phyloP scores from a whole-genome alignment of 2,329 filamentous ascomycete genomes.

The Oidium heveae region DNA sequence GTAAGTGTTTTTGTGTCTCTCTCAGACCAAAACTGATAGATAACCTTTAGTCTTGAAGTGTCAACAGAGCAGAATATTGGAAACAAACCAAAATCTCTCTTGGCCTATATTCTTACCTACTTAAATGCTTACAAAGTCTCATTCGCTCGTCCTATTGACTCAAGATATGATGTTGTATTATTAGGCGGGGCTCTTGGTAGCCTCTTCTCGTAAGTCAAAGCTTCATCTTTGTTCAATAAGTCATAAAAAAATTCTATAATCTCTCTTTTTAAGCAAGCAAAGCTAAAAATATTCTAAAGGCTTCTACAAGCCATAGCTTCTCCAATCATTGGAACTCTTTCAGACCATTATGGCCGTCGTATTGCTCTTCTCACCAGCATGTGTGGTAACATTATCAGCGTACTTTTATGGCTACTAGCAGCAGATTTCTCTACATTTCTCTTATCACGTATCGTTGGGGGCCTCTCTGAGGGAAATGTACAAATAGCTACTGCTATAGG shows the following conservation, averaged over 20 bases:
- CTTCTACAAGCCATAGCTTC: too few relatives aligned
- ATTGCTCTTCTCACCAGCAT: conserved; percentile 77
- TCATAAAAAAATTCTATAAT: too few relatives aligned
- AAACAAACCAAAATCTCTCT: conserved; percentile 32
- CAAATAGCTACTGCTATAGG: conserved; percentile 92
- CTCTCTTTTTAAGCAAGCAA: too few relatives aligned
- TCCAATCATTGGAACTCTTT: too few relatives aligned
- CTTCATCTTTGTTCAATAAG: too few relatives aligned
- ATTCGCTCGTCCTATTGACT: conserved; percentile 80
- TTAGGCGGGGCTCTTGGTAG: conserved; percentile 84
- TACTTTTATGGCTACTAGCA: conserved; percentile 80
- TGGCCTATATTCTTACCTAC: conserved; percentile 55
- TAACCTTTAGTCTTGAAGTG: conserved; percentile 36
- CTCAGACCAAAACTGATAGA: neutral
- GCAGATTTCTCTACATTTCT: conserved; percentile 91
- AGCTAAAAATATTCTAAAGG: too few relatives aligned
- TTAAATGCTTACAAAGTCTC: conserved; percentile 88
- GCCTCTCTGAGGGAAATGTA: conserved; percentile 87
- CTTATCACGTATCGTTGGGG: conserved; percentile 75
- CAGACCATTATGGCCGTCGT: conserved; percentile 68
- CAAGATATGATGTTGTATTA: conserved; percentile 88
- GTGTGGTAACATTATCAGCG: conserved; percentile 76
- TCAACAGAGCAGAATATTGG: conserved; percentile 18
- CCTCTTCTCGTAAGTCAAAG: conserved; percentile 41
- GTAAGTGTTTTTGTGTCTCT: too few relatives aligned